Conservation (phyloP, 345 rosid genomes). For the Rhodomyrtus tomentosa region DNA sequence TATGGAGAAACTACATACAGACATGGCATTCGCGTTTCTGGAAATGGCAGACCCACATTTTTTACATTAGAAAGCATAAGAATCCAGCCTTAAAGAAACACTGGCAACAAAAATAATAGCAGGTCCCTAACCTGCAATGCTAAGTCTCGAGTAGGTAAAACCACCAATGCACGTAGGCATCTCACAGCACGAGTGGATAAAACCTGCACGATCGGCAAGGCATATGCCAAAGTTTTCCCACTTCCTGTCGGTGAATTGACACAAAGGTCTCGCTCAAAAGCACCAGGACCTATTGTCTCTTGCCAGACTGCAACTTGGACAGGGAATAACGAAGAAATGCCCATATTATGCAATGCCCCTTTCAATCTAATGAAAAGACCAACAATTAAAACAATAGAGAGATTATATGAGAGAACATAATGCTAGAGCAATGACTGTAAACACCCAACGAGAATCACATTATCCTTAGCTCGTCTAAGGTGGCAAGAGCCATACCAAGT, state of each 20-base stretch:
- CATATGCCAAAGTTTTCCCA: slow-evolving; percentile 88
- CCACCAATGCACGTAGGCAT: slow-evolving; percentile 82
- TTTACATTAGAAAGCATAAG: neutral
- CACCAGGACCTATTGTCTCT: slow-evolving; percentile 83
- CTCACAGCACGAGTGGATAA: slow-evolving; percentile 57
- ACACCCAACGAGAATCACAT: neutral
- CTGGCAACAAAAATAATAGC: neutral
- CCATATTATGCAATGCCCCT: slow-evolving; percentile 51
- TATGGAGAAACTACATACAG: neutral
- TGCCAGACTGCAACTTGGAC: slow-evolving; percentile 94
- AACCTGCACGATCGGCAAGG: slow-evolving; percentile 74
- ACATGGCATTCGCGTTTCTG: neutral
- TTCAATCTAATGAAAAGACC: slow-evolving; percentile 36
- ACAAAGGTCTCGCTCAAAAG: slow-evolving; percentile 75
- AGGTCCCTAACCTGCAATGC: slow-evolving; percentile 59
- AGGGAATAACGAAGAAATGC: slow-evolving; percentile 56
- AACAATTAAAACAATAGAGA: neutral
- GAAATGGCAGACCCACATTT: neutral
- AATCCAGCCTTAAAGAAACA: neutral
- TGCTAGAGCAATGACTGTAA: neutral
- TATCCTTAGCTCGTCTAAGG: neutral
- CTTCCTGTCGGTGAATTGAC: slow-evolving; percentile 92
- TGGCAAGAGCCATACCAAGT: neutral
- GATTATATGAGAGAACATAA: neutral
- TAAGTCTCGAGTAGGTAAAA: slow-evolving; percentile 91